Evolutionary conservation across 345 rosid genomes (phyloP).

Genomic region (Eucalyptus pauciflora): DNA sequence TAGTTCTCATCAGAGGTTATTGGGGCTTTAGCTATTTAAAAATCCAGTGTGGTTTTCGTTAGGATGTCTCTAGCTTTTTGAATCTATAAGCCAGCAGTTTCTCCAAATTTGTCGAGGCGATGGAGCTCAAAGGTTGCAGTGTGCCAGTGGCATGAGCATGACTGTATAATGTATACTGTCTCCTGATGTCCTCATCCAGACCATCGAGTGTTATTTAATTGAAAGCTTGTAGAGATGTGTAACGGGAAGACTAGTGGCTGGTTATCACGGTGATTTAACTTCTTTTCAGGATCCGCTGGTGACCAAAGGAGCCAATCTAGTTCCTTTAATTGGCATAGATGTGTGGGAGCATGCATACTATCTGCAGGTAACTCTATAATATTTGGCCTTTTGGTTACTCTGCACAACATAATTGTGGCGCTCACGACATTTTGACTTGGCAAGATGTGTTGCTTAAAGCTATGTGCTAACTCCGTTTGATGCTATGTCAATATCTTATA

Average conservation of each 20-base stretch:
- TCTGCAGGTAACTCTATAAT: constrained; percentile 49
- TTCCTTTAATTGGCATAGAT: constrained; percentile 87
- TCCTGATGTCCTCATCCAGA: background rate
- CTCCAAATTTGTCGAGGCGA: background rate
- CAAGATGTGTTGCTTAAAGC: background rate
- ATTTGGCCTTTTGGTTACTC: background rate
- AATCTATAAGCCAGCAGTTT: background rate
- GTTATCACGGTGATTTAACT: background rate
- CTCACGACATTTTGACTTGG: background rate
- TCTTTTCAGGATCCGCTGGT: constrained; percentile 72
- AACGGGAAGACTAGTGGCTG: background rate
- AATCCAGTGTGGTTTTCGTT: background rate
- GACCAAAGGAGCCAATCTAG: constrained; percentile 62
- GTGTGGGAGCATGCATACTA: constrained; percentile 99
- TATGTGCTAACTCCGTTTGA: background rate
- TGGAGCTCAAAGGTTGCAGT: background rate
- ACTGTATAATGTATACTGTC: background rate
- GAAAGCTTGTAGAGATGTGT: background rate
- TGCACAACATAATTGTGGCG: background rate
- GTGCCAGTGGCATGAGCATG: background rate
- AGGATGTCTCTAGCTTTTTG: background rate
- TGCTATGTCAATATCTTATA: background rate
- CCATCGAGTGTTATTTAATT: background rate
- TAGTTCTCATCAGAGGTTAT: background rate
- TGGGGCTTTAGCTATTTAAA: background rate